Base-by-base conservation (phyloP, 2,329 filamentous ascomycete species). In the Graphiopsis chlorocephala region DNA sequence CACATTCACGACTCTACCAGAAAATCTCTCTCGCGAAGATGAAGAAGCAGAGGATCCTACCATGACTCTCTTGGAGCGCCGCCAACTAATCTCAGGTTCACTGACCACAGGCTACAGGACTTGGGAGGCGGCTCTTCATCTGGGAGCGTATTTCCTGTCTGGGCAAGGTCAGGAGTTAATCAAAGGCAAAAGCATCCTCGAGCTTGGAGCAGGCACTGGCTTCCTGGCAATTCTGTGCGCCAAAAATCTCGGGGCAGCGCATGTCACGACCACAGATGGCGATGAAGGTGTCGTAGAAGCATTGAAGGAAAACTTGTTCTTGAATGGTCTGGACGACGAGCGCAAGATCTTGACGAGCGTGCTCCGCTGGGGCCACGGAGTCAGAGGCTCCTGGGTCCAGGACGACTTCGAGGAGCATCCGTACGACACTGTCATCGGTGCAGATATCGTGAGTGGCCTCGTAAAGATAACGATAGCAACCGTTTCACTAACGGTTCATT, bases 101-200 rank as follows among this genome's bases (percentile, higher is more conserved):
- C 90, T 90, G 1, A 93, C 90, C 0, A 94, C 91, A 0, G 91
- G 91, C 1, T 82, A 91, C 26, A 85, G 91, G 35, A 94, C 91
- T 0, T 95, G 91, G 91, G 91, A 94, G 75, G 91, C 91, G 0
- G 87, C 90, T 1, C 79, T 94, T 10, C 89, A 92, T 69, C 81
- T 94, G 0, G 89, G 89, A 1, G 84, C 88, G 52, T 92, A 88
- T 70, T 83, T 93, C 25, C 85, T 85, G 66, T 73, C 80, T 74
- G 5, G 70, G 3, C 76, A 76, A 33, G 85, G 84, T n/a, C 76
- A 75, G 48, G 67, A 72, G 2, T 71, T 83, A 4, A 78, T 91
- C 29, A 71, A 71, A 8, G 82, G 79, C 2, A 88, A 86, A 72
- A 82, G 80, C 8, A 77, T 93, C 0, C 79, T 94, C 2, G 91